These are phyloP conservation scores for Colletotrichum trifolii DNA, from an alignment of 2,329 filamentous ascomycete species.

Conservation along the genomic window DNA sequence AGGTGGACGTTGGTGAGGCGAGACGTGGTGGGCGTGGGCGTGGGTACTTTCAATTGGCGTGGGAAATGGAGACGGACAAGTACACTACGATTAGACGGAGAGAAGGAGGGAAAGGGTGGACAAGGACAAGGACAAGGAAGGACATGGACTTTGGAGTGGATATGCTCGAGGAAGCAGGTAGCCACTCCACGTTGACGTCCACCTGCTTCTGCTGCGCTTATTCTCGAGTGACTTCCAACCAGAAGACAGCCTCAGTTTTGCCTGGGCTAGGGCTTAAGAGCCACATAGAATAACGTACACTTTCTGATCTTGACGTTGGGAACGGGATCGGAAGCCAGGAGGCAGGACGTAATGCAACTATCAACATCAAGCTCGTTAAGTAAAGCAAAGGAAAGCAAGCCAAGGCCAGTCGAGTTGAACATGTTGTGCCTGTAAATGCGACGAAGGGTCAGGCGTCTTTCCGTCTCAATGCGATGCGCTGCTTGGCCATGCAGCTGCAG, in stretches of 20 bases:
- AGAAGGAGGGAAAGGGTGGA: no score
- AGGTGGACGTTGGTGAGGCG: conserved; percentile 10
- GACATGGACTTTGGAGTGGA: conserved; percentile 11
- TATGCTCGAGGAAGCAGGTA: conserved; percentile 1
- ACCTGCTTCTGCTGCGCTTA: no score
- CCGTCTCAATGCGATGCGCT: conserved; percentile 18
- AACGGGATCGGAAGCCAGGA: conserved; percentile 1
- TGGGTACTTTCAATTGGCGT: neutral
- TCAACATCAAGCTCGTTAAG: neutral
- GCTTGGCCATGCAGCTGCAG: neutral
- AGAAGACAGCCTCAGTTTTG: no score
- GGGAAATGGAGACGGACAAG: no score
- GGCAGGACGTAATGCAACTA: conserved; percentile 8
- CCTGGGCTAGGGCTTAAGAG: no score
- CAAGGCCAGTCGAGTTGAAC: neutral
- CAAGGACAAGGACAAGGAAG: no score
- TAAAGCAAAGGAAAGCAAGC: conserved; percentile 14
- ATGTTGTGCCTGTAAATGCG: conserved; percentile 4
- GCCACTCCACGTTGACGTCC: no score
- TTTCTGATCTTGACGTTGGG: no score
- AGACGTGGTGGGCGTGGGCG: neutral
- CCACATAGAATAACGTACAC: no score
- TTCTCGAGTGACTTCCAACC: no score
- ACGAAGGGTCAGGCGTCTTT: neutral
- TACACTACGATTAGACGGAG: no score